Conservation (phyloP, 1,284 basidiomycete species). For the Cystobasidium slooffiae region DNA sequence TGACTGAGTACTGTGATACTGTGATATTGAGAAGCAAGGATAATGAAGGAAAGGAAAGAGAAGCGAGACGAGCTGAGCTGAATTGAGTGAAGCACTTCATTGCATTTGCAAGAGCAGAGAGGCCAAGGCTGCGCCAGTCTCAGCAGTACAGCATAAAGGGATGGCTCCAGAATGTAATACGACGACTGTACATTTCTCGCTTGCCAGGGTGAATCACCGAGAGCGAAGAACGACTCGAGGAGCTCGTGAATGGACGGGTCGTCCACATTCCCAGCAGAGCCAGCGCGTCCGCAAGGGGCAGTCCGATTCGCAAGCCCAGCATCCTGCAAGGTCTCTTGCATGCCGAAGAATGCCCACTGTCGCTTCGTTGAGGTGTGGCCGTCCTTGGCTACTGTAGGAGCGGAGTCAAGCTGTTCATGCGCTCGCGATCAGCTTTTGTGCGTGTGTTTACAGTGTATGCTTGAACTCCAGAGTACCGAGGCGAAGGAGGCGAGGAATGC, state of each 20-base stretch:
- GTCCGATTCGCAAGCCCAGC: neutral
- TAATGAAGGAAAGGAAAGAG: too few relatives aligned
- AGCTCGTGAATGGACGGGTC: neutral
- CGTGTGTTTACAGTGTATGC: too few relatives aligned
- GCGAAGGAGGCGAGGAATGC: too few relatives aligned
- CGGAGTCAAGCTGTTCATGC: too few relatives aligned
- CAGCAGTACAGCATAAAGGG: neutral
- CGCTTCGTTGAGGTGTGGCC: neutral
- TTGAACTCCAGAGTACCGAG: too few relatives aligned
- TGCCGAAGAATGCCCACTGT: neutral
- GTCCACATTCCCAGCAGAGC: conserved; percentile 2
- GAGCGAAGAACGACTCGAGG: neutral
- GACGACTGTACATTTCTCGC: neutral
- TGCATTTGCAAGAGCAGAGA: too few relatives aligned
- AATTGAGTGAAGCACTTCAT: too few relatives aligned
- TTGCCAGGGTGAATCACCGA: neutral
- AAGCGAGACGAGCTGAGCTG: too few relatives aligned
- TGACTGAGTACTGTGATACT: too few relatives aligned
- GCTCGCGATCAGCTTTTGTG: too few relatives aligned
- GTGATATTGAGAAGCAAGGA: too few relatives aligned
- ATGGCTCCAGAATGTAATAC: neutral
- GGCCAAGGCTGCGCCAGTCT: too few relatives aligned
- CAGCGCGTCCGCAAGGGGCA: neutral
- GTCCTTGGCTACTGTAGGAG: neutral
- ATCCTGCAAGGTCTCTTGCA: neutral